A percentile compares a stretch with the other conserved stretches of the same genome.
Evolutionary conservation across 805 yeast species (phyloP).

Genomic region (Metschnikowia drakensbergensis): DNA sequence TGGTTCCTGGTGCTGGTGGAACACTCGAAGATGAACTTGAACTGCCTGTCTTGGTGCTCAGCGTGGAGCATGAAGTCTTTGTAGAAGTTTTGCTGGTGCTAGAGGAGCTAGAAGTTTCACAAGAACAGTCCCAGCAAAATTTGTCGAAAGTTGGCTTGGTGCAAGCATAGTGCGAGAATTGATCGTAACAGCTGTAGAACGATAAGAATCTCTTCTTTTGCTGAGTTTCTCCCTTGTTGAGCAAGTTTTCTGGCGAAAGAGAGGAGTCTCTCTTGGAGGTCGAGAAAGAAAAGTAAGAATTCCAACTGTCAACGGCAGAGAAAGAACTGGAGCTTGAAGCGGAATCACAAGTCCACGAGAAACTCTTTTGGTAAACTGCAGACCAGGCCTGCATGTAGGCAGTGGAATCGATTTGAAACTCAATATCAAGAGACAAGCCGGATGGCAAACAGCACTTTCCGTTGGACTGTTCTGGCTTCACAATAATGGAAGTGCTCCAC

Average conservation of each 20-base stretch:
- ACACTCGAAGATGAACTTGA: neutral
- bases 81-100: neutral
- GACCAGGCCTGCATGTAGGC: slow-evolving; percentile 6
- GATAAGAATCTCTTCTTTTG: slow-evolving; percentile 7
- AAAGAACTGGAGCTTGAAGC: neutral
- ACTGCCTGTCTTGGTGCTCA: neutral
- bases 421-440: slow-evolving; percentile 5
- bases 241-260: neutral
- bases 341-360: slow-evolving; percentile 3
- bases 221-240: neutral
- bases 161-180: neutral
- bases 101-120: neutral
- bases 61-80: neutral
- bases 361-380: neutral
- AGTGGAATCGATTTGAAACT: neutral
- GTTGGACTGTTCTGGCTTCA: slow-evolving; percentile 5
- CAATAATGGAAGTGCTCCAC: slow-evolving; percentile 8
- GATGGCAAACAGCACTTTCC: slow-evolving; percentile 11
- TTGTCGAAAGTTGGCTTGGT: slow-evolving; percentile 4
- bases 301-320: neutral
- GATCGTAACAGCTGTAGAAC: neutral
- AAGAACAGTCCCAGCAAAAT: slow-evolving; percentile 9
- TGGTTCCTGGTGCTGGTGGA: neutral
- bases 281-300: neutral
- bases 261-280: slow-evolving; percentile 7